phyloP scores from a whole-genome alignment of 2,329 filamentous ascomycete genomes.

The Colletotrichum coccodes region DNA sequence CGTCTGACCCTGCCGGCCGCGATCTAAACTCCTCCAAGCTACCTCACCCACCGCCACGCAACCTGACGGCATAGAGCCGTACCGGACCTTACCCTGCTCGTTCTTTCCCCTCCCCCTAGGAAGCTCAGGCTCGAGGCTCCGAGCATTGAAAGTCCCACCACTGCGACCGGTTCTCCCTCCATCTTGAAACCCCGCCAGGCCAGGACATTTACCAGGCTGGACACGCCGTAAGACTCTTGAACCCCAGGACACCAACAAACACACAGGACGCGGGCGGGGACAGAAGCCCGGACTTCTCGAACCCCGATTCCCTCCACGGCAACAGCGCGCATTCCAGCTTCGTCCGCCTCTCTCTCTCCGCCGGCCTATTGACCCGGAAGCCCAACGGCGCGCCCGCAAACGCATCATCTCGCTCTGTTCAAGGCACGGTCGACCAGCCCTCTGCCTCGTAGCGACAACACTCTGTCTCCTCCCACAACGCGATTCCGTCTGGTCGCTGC shows the following conservation, averaged over 20 bases:
- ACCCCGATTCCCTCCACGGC: background rate
- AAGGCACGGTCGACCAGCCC: background rate
- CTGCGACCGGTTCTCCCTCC: constrained; percentile 30
- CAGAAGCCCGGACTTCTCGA: constrained; percentile 2
- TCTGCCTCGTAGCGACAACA: constrained; percentile 4
- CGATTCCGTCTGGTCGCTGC: constrained; percentile 8
- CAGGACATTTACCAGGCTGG: constrained; percentile 3
- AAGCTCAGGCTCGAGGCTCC: constrained; percentile 9
- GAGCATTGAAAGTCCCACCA: constrained; percentile 31
- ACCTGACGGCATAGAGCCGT: constrained; percentile 13
- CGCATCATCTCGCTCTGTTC: constrained; percentile 8
- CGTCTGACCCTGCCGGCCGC: background rate
- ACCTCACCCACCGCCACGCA: constrained; percentile 17
- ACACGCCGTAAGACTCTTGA: background rate
- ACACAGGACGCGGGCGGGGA: background rate
- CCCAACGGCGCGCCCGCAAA: constrained; percentile 1
- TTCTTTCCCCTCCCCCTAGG: background rate
- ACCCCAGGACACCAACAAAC: background rate
- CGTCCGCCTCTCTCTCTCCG: background rate
- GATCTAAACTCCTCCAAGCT: background rate
- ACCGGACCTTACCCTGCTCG: constrained; percentile 13
- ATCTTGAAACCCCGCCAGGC: constrained; percentile 45
- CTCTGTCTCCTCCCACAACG: background rate
- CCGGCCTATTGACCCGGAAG: background rate
- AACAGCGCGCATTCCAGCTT: constrained; percentile 25